Conservation (phyloP, 345 rosid species). For the Pseudoturritis turrita region DNA sequence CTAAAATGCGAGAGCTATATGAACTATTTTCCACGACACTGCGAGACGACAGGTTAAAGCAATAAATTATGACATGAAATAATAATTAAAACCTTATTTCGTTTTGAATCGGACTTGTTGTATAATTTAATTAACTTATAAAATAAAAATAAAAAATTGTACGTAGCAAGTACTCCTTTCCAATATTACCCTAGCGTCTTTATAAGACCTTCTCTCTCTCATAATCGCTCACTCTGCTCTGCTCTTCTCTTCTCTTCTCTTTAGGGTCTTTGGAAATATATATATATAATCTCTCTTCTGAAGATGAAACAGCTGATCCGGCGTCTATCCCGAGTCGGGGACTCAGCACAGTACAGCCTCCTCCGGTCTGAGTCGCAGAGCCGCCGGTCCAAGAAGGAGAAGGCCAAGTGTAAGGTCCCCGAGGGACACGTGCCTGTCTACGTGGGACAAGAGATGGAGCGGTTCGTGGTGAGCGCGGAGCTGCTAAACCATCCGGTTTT, state of each 20-base stretch:
- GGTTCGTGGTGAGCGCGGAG: conserved; percentile 74
- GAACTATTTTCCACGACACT: neutral
- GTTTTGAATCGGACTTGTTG: neutral
- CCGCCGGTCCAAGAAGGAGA: conserved; percentile 11
- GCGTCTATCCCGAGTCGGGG: conserved; percentile 76
- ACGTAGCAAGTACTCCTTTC: conserved; percentile 40
- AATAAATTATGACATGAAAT: no score
- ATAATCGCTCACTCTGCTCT: neutral
- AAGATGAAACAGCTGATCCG: conserved; percentile 76
- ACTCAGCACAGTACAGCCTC: conserved; percentile 64
- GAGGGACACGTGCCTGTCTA: conserved; percentile 74
- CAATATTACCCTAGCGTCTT: conserved; percentile 21
- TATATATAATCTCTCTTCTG: no score
- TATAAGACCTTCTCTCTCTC: conserved; percentile 4
- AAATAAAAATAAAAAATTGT: conserved; percentile 2
- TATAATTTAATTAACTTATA: neutral
- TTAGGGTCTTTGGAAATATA: neutral
- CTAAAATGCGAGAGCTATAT: neutral
- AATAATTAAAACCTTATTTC: no score
- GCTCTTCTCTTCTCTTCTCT: neutral
- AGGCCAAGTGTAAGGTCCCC: conserved; percentile 42
- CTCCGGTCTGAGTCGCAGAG: conserved; percentile 42
- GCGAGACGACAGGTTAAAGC: no score
- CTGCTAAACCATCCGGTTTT: conserved; percentile 70
- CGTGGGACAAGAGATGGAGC: conserved; percentile 87